Evolutionary conservation across 208 protist species (phyloP).

Genomic region (Leishmania major): DNA sequence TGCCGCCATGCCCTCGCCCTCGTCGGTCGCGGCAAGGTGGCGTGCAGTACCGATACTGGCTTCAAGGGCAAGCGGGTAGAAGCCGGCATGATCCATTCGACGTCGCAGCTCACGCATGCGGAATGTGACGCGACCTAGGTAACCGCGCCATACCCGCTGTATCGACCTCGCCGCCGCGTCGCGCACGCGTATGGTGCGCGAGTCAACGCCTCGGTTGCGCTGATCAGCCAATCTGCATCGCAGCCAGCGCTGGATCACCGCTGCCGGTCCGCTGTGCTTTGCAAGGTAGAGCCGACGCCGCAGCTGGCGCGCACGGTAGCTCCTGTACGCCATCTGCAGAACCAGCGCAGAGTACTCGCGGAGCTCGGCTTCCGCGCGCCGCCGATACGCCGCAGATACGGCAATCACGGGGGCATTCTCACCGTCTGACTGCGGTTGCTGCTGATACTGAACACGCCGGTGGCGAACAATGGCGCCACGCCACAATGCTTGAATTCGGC

Average conservation of each 20-base stretch:
- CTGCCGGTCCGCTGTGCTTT: conserved; percentile 28
- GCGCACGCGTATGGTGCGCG: conserved; percentile 26
- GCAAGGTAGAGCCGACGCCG: conserved; percentile 12
- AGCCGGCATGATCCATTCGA: conserved; percentile 19
- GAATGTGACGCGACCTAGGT: conserved; percentile 39
- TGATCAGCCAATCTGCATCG: conserved; percentile 36
- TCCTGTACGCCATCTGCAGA: conserved; percentile 56
- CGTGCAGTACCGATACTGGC: neutral
- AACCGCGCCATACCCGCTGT: conserved; percentile 72
- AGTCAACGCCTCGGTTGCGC: conserved; percentile 51
- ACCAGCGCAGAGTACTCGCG: conserved; percentile 70
- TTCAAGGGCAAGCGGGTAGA: neutral
- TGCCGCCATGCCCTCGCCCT: neutral
- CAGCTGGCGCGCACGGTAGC: conserved; percentile 27
- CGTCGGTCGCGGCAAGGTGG: neutral
- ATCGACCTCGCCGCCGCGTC: conserved; percentile 50
- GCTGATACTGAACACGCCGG: neutral
- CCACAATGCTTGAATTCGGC: conserved; percentile 43
- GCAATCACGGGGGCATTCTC: neutral
- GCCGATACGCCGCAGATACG: neutral
- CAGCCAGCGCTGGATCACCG: conserved; percentile 59
- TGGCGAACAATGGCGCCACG: conserved; percentile 21
- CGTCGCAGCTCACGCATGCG: conserved; percentile 48
- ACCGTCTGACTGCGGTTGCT: neutral
- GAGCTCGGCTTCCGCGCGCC: conserved; percentile 27